These are phyloP conservation scores for Fusarium devonianum DNA, from an alignment of 2,329 filamentous ascomycete species.

Conservation along the genomic window DNA sequence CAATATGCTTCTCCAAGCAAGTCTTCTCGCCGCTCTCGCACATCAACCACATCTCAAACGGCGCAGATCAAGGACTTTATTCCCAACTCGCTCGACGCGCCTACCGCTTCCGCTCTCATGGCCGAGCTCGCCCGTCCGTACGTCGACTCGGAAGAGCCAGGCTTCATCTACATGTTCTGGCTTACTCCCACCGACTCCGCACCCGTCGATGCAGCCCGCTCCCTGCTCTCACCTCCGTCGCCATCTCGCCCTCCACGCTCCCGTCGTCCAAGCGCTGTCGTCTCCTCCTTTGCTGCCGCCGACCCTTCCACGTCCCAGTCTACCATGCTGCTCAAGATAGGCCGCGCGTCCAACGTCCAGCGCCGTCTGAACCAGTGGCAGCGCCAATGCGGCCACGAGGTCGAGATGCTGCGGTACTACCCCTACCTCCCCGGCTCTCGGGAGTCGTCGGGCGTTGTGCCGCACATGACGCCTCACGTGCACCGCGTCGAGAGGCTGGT, in stretches of 20 bases:
- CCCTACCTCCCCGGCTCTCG: constrained; percentile 70
- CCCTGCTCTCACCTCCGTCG: constrained; percentile 62
- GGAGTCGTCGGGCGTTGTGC: constrained; percentile 44
- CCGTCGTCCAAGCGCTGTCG: constrained; percentile 62
- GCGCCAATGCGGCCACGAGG: constrained; percentile 87
- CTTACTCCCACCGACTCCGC: constrained; percentile 70
- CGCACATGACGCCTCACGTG: constrained; percentile 81
- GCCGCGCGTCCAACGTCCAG: constrained; percentile 81
- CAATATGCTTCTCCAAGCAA: constrained; percentile 43
- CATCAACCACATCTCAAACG: constrained; percentile 45
- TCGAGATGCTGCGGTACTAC: constrained; percentile 90
- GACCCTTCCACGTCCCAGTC: constrained; percentile 30
- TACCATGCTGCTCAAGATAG: constrained; percentile 74
- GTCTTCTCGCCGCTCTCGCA: constrained; percentile 41
- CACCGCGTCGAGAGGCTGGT: constrained; percentile 90
- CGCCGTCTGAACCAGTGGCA: constrained; percentile 92
- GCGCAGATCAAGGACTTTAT: constrained; percentile 62
- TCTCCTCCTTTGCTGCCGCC: constrained; percentile 57
- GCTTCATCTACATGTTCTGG: constrained; percentile 99
- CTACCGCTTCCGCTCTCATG: constrained; percentile 74
- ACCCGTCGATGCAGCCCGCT: constrained; percentile 65
- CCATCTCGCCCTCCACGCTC: constrained; percentile 46
- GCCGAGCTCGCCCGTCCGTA: constrained; percentile 77
- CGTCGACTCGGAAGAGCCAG: constrained; percentile 74
- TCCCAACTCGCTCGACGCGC: constrained; percentile 69